phyloP scores from a whole-genome alignment of 441 rosid genomes.

The Melastoma candidum region DNA sequence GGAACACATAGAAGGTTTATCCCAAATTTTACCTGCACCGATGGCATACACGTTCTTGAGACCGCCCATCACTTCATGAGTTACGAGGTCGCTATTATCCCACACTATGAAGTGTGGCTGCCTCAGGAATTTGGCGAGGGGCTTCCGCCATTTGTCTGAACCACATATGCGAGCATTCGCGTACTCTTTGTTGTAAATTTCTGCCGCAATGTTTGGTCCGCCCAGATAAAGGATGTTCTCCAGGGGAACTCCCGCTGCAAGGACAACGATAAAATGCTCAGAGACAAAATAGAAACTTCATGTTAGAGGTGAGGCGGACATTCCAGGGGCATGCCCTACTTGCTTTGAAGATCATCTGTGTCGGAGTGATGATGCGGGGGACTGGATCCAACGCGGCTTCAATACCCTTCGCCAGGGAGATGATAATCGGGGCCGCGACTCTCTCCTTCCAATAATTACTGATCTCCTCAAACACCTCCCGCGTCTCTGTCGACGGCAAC shows the following conservation, averaged over 20 bases:
- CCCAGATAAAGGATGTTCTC: slow-evolving; percentile 93
- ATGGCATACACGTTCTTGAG: not conserved
- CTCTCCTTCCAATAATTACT: slow-evolving; percentile 86
- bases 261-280: not conserved
- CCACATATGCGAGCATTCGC: slow-evolving; percentile 99
- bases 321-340: slow-evolving; percentile 33
- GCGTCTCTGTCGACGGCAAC: slow-evolving; percentile 87
- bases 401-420: slow-evolving; percentile 86
- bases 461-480: slow-evolving; percentile 79
- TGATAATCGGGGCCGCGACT: slow-evolving; percentile 57
- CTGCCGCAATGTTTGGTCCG: slow-evolving; percentile 97
- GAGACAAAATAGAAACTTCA: not conserved
- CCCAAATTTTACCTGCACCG: not conserved
- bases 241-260: slow-evolving; percentile 62
- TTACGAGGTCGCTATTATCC: slow-evolving; percentile 86
- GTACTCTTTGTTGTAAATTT: slow-evolving; percentile 83
- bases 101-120: slow-evolving; percentile 92
- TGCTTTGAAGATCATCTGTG: slow-evolving; percentile 84
- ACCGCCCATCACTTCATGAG: slow-evolving; percentile 8
- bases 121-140: slow-evolving; percentile 79
- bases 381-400: slow-evolving; percentile 79
- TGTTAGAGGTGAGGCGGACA: no score
- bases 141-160: slow-evolving; percentile 88
- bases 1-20: not conserved
- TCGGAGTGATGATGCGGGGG: slow-evolving; percentile 91